Conservation (phyloP, 139 green algal species). For the Micractinium sp. region DNA sequence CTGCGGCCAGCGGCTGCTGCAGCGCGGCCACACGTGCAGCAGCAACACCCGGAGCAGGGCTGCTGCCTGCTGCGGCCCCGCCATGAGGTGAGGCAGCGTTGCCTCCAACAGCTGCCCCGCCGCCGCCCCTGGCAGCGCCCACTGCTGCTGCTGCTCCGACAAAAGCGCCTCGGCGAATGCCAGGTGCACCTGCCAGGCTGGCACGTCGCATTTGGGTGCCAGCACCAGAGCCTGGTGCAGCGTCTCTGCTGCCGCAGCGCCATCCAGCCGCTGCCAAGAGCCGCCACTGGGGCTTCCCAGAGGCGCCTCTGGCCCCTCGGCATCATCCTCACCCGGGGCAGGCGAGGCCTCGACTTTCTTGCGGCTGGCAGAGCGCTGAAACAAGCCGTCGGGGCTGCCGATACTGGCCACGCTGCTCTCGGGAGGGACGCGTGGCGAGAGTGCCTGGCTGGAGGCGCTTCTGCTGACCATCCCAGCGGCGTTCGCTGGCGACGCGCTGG, state of each 20-base stretch:
- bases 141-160: conserved; percentile 5
- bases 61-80: neutral
- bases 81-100: neutral
- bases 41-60: neutral
- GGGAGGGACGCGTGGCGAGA: neutral
- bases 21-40: neutral
- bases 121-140: neutral
- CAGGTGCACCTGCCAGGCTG: conserved; percentile 30
- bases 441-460: neutral
- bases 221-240: conserved; percentile 19
- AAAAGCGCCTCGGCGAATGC: neutral
- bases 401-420: neutral
- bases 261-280: neutral
- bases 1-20: neutral
- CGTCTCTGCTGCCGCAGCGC: neutral
- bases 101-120: neutral
- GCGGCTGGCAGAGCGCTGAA: neutral
- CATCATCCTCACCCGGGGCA: neutral
- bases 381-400: neutral
- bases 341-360: neutral
- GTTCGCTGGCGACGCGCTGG: neutral
- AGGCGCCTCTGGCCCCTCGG: neutral
- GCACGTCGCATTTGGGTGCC: neutral
- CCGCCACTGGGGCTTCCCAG: neutral
- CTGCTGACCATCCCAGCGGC: no score